Evolutionary conservation across 805 yeast species (phyloP).

Genomic region (Wickerhamiella sorbophila): DNA sequence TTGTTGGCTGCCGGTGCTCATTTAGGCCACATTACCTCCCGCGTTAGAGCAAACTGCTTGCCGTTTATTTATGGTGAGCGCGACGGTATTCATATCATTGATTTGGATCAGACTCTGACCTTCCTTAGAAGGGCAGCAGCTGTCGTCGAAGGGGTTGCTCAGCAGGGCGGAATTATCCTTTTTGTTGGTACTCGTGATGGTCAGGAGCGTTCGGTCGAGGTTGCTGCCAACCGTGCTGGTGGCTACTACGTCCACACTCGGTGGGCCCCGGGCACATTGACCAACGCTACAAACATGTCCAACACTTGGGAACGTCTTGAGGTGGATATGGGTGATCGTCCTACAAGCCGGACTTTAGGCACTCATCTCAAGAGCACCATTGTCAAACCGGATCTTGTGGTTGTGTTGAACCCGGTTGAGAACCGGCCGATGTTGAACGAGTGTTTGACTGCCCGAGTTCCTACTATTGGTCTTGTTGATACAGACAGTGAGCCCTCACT

Average conservation of each 20-base stretch:
- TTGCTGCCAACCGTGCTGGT: conserved; percentile 61
- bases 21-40: conserved; percentile 74
- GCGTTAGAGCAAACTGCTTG: conserved; percentile 60
- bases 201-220: conserved; percentile 57
- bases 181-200: conserved; percentile 76
- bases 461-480: conserved; percentile 87
- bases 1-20: conserved; percentile 89
- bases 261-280: conserved; percentile 93
- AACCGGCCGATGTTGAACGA: conserved; percentile 69
- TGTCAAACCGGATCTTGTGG: conserved; percentile 78
- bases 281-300: conserved; percentile 61
- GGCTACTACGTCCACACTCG: conserved; percentile 72
- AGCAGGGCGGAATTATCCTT: conserved; percentile 70
- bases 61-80: conserved; percentile 80
- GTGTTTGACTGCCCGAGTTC: conserved; percentile 68
- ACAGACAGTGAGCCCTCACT: conserved; percentile 84
- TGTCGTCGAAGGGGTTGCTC: conserved; percentile 70
- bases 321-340: conserved; percentile 57
- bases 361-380: conserved; percentile 35
- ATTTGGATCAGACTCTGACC: conserved; percentile 67
- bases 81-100: conserved; percentile 82
- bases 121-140: conserved; percentile 69
- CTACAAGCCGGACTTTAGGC: conserved; percentile 45
- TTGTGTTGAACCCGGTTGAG: conserved; percentile 76
- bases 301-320: conserved; percentile 51